These are phyloP conservation scores for Niveomyces coronatus DNA, from an alignment of 2,329 filamentous ascomycete genomes.

Conservation along the genomic window DNA sequence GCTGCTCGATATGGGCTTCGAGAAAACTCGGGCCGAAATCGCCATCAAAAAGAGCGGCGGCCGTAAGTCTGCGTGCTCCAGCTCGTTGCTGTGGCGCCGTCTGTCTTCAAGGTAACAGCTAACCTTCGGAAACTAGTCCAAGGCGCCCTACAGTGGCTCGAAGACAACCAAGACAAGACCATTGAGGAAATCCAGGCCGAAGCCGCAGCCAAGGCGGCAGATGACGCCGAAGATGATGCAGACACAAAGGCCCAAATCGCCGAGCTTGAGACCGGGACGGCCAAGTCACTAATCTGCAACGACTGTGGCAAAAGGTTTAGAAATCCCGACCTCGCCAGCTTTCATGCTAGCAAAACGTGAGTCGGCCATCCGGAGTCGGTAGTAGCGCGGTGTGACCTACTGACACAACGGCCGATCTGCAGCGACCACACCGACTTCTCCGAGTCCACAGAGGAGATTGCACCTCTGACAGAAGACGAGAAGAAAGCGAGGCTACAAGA, in stretches of 20 bases:
- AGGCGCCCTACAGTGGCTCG: slow-evolving; percentile 88
- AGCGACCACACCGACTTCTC: slow-evolving; percentile 83
- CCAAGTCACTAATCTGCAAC: slow-evolving; percentile 81
- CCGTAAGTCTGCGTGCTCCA: slow-evolving; percentile 41
- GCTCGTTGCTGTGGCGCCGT: background rate
- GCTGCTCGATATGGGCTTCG: slow-evolving; percentile 68
- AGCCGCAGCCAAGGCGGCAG: slow-evolving; percentile 25
- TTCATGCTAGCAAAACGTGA: slow-evolving; percentile 79
- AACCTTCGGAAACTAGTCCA: slow-evolving; percentile 48
- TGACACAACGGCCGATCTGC: too few relatives aligned
- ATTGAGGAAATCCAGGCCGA: slow-evolving; percentile 65
- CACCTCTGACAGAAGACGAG: slow-evolving; percentile 83
- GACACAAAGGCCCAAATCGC: slow-evolving; percentile 47
- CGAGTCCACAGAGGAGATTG: slow-evolving; percentile 87
- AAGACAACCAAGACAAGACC: slow-evolving; percentile 79
- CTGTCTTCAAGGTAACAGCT: background rate
- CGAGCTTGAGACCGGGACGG: slow-evolving; percentile 55
- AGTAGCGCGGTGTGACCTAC: too few relatives aligned
- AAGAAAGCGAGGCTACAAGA: slow-evolving; percentile 73
- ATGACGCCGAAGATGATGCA: slow-evolving; percentile 36
- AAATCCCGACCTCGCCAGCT: slow-evolving; percentile 70
- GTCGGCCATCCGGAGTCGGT: too few relatives aligned
- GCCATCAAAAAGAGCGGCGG: slow-evolving; percentile 77
- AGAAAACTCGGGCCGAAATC: slow-evolving; percentile 68
- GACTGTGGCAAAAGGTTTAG: slow-evolving; percentile 90